phyloP scores from a whole-genome alignment of 1,284 basidiomycete species.

The Ustilago tritici region DNA sequence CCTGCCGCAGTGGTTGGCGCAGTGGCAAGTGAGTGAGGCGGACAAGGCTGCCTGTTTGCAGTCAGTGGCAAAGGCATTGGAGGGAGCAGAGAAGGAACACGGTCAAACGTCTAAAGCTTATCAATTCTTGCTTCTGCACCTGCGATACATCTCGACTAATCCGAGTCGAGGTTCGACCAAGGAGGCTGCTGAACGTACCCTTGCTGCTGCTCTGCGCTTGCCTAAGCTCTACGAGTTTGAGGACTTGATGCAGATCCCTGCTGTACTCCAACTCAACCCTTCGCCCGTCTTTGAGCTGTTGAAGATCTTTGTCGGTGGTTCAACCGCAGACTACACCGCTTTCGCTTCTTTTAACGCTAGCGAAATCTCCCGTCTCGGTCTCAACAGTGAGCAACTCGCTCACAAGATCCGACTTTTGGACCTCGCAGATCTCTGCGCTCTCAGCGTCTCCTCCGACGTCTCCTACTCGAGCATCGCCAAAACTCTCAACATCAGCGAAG shows the following conservation, averaged over 20 bases:
- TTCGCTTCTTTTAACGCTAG: constrained; percentile 37
- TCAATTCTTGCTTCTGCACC: constrained; percentile 61
- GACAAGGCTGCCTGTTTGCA: constrained; percentile 58
- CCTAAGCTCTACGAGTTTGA: constrained; percentile 67
- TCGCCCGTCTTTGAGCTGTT: constrained; percentile 57
- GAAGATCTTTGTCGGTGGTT: constrained; percentile 63
- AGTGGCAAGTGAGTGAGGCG: constrained; percentile 57
- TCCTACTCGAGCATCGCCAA: constrained; percentile 58
- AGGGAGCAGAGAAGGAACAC: constrained; percentile 54
- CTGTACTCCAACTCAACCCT: constrained; percentile 52
- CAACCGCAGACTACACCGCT: constrained; percentile 41
- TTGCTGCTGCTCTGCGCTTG: constrained; percentile 62
- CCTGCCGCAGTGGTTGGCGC: constrained; percentile 63
- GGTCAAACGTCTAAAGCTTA: constrained; percentile 56
- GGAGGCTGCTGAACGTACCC: constrained; percentile 53
- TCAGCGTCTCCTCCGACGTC: constrained; percentile 61
- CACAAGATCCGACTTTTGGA: constrained; percentile 68
- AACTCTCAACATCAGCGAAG: constrained; percentile 44
- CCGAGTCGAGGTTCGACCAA: constrained; percentile 17
- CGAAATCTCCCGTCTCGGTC: constrained; percentile 45
- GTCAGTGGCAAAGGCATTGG: constrained; percentile 56
- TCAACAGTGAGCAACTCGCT: constrained; percentile 44
- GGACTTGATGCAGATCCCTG: constrained; percentile 56
- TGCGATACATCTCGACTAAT: constrained; percentile 60
- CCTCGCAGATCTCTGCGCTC: constrained; percentile 63